Conservation (phyloP, 495 filamentous ascomycete genomes). For the Aspergillus diversus region DNA sequence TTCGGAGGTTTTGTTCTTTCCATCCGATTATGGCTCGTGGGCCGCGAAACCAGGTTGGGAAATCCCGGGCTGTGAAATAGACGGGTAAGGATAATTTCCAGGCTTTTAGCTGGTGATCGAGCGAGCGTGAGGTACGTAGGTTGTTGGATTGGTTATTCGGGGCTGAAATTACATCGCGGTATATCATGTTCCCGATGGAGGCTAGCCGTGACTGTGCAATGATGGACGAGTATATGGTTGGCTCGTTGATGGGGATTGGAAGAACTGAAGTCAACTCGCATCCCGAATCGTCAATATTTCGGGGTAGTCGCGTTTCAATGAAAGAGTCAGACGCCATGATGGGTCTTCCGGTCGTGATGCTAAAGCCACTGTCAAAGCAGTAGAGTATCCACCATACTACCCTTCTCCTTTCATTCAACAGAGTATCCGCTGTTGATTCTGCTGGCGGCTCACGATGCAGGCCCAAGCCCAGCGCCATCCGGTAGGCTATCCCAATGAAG, state of each 20-base stretch:
- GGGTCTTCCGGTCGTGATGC: slow-evolving; percentile 31
- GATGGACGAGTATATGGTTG: slow-evolving; percentile 30
- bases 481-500: slow-evolving; percentile 41
- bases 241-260: slow-evolving; percentile 13
- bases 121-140: slow-evolving; percentile 22
- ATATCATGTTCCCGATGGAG: slow-evolving; percentile 26
- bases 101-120: slow-evolving; percentile 25
- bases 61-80: slow-evolving; percentile 25
- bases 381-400: slow-evolving; percentile 32
- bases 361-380: slow-evolving; percentile 35
- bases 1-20: slow-evolving; percentile 35
- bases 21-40: slow-evolving; percentile 27
- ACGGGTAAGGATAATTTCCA: slow-evolving; percentile 28
- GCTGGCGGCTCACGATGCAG: slow-evolving; percentile 41
- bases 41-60: slow-evolving; percentile 28
- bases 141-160: slow-evolving; percentile 13
- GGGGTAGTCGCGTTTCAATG: slow-evolving; percentile 31
- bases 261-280: slow-evolving; percentile 13
- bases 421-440: slow-evolving; percentile 10
- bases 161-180: slow-evolving; percentile 19
- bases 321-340: slow-evolving; percentile 27
- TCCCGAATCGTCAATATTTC: slow-evolving; percentile 29
- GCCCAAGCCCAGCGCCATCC: slow-evolving; percentile 50
- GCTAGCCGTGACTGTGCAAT: slow-evolving; percentile 28
- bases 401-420: slow-evolving; percentile 24